Conservation (phyloP, 371 early-diverging fungal genomes). For the Mucor mucedo region DNA sequence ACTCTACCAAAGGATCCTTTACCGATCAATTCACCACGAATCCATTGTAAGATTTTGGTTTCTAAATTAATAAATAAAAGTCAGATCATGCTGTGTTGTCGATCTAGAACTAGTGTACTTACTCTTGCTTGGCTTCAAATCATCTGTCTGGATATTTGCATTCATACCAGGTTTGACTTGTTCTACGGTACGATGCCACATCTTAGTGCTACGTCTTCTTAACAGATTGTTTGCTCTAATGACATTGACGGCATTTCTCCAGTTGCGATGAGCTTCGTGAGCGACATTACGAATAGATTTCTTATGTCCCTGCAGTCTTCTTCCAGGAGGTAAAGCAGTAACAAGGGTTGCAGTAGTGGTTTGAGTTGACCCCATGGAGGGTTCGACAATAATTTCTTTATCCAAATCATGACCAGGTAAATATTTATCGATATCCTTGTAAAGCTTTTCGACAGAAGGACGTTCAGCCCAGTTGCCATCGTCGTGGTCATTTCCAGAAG, state of each 20-base stretch:
- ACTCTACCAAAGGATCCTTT: slow-evolving; percentile 98
- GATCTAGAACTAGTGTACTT: background rate
- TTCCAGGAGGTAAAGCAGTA: slow-evolving; percentile 27
- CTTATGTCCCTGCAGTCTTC: slow-evolving; percentile 49
- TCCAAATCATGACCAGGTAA: slow-evolving; percentile 84
- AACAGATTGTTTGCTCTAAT: slow-evolving; percentile 44
- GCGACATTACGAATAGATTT: slow-evolving; percentile 68
- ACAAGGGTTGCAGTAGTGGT: slow-evolving; percentile 26
- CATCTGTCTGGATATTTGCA: slow-evolving; percentile 16
- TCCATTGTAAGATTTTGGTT: slow-evolving; percentile 69
- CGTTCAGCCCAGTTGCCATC: slow-evolving; percentile 68
- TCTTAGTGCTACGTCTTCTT: slow-evolving; percentile 63
- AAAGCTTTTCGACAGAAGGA: slow-evolving; percentile 75
- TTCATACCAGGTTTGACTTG: slow-evolving; percentile 62
- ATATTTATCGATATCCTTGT: slow-evolving; percentile 76
- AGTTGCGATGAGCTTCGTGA: slow-evolving; percentile 53
- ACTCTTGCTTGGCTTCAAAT: slow-evolving; percentile 38
- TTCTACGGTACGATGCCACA: slow-evolving; percentile 66
- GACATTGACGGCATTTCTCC: slow-evolving; percentile 46
- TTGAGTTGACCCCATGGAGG: background rate
- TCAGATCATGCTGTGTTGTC: background rate
- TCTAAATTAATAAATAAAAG: slow-evolving; percentile 4
- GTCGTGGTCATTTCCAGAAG: slow-evolving; percentile 20
- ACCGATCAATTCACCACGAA: slow-evolving; percentile 92
- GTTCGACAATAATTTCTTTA: slow-evolving; percentile 74